Evolutionary conservation across 495 filamentous ascomycete genomes (phyloP), one percentile per base, ranked within the genome.

Genomic region (Aspergillus nanangensis): DNA sequence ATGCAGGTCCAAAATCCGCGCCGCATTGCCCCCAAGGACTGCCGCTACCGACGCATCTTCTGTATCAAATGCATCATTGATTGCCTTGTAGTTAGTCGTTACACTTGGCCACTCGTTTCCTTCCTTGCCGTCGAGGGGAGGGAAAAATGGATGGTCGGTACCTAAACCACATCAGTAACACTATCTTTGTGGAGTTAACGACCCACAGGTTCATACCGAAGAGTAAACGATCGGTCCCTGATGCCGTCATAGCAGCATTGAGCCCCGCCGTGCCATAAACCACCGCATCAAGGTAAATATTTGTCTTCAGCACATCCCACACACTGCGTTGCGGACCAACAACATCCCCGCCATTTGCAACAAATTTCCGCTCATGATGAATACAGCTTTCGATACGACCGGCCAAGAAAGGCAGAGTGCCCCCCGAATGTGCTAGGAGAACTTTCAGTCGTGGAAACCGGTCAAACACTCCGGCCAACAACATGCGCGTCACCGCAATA

Each of bases 141-240:
- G 92, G 65, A 96, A 97, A 69, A 97, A 97, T 0, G 92, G 92
- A 67, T 96, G 88, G 63, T 96, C 92, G 2, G 89, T 95, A 15
- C 87, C 79, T 81, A 41, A 20, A 11, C 38, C 9, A n/a, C 5
- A 44, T 17, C 5, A 27, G 9, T 10, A 40, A 21, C n/a, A 38
- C 15, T 3, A 25, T 15, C n/a, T 36, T 44, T 8, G 29, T 18
- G 53, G 47, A 13, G 40, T 44, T n/a, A n/a, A n/a, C n/a, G n/a
- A n/a, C n/a, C n/a, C n/a, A n/a, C n/a, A n/a, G 11, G 25, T 29
- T 50, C 66, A 36, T 61, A 83, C 81, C 90, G 72, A 96, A 92
- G 57, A 92, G 74, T 22, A 92, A 55, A 51, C 88, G 72, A 52
- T 88, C 84, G 8, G 67, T 66, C 11, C 75, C 75, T 0, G 57